Evolutionary conservation across 257 asterid species (phyloP).

Genomic region (Petunia axillaris): DNA sequence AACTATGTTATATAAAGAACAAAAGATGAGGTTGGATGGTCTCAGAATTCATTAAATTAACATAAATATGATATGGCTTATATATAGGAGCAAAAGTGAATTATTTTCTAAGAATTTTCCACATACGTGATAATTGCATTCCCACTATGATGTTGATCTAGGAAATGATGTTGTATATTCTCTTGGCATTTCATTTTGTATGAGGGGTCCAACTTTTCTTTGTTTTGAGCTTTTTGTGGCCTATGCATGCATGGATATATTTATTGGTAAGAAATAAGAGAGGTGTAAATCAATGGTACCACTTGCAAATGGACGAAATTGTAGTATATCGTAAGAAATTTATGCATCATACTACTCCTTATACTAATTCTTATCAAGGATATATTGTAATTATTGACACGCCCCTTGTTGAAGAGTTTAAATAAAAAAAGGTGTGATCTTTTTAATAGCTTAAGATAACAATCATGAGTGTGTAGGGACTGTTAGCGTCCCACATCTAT

Average conservation of each 20-base stretch:
- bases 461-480: too few relatives aligned
- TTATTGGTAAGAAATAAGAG: not conserved
- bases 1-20: not conserved
- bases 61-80: not conserved
- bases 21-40: not conserved
- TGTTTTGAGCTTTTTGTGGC: not conserved
- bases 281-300: not conserved
- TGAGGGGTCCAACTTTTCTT: not conserved
- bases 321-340: not conserved
- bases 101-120: not conserved
- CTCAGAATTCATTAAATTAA: not conserved
- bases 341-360: not conserved
- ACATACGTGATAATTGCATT: not conserved
- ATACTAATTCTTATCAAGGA: not conserved
- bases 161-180: constrained; percentile 6
- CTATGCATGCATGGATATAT: constrained; percentile 16
- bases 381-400: not conserved
- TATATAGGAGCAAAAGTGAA: not conserved
- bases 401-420: not conserved
- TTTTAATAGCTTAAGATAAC: too few relatives aligned
- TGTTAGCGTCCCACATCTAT: too few relatives aligned
- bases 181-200: not conserved
- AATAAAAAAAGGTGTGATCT: too few relatives aligned
- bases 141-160: constrained; percentile 1
- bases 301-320: too few relatives aligned